A percentile compares a stretch with the other conserved stretches of the same genome.
phyloP scores from a whole-genome alignment of 2,329 filamentous ascomycete genomes.

The Mycosphaerella sp. region DNA sequence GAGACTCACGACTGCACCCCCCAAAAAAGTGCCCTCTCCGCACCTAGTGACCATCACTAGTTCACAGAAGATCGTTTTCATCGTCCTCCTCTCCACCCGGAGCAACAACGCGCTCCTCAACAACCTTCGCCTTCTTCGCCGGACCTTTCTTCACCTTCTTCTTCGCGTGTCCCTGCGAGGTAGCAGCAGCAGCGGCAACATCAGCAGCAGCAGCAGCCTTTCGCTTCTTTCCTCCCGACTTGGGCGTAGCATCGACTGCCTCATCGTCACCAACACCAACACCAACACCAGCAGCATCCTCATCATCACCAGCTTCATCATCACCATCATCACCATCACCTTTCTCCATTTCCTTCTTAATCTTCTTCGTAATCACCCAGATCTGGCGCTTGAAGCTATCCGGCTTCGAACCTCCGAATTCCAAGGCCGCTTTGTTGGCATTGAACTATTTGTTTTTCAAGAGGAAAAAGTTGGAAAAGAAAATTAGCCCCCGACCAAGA shows the following conservation, averaged over 20 bases:
- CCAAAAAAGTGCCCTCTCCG: too few relatives aligned
- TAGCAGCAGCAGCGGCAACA: neutral
- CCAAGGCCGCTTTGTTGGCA: conserved; percentile 15
- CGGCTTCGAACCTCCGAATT: conserved; percentile 18
- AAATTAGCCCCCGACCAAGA: too few relatives aligned
- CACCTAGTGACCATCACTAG: too few relatives aligned
- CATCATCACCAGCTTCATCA: neutral
- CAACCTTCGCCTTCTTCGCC: conserved; percentile 6
- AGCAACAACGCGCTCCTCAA: neutral
- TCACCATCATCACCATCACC: neutral
- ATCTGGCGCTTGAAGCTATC: conserved; percentile 22
- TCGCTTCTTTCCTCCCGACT: conserved; percentile 11
- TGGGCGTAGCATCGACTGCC: neutral
- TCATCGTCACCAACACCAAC: neutral
- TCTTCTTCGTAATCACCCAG: conserved; percentile 23
- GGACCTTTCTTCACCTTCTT: neutral
- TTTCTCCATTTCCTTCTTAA: conserved; percentile 16
- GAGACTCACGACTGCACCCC: too few relatives aligned
- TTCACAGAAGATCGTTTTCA: conserved; percentile 4
- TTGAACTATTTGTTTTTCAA: conserved; percentile 10
- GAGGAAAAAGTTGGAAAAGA: too few relatives aligned
- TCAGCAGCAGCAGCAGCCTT: conserved; percentile 6
- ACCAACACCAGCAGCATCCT: neutral
- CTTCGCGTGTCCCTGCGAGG: neutral
- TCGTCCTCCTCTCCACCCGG: neutral